A percentile compares a stretch with the other conserved stretches of the same genome.
Evolutionary conservation across 2,329 filamentous ascomycete species (phyloP).

Genomic region (Paraphoma chrysanthemicola): DNA sequence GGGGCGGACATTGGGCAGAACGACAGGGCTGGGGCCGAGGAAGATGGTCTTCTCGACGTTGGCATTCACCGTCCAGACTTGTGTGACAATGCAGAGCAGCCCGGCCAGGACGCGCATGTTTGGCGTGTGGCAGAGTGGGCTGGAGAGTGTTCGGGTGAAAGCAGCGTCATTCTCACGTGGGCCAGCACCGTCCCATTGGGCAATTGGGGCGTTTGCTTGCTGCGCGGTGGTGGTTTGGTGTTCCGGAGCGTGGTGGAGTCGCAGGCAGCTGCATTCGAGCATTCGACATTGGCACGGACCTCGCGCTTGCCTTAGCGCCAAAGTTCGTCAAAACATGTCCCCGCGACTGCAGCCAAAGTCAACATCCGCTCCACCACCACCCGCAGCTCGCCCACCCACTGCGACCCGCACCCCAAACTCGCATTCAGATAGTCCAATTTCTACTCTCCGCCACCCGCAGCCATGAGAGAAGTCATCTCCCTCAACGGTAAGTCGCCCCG

Average conservation of each 20-base stretch:
- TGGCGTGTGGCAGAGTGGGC: slow-evolving; percentile 15
- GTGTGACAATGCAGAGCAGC: slow-evolving; percentile 40
- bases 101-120: slow-evolving; percentile 44
- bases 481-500: slow-evolving; percentile 82
- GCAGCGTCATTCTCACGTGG: slow-evolving; percentile 17
- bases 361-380: slow-evolving; percentile 30
- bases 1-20: slow-evolving; percentile 63
- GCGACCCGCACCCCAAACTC: slow-evolving; percentile 20
- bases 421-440: slow-evolving; percentile 42
- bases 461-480: slow-evolving; percentile 99
- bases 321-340: not conserved
- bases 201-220: not conserved
- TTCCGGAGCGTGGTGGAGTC: not conserved
- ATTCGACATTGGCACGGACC: not conserved
- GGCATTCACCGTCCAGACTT: slow-evolving; percentile 56
- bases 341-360: slow-evolving; percentile 19
- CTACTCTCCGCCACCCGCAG: slow-evolving; percentile 51
- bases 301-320: not conserved
- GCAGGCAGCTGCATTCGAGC: not conserved
- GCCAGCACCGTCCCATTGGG: slow-evolving; percentile 17
- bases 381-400: slow-evolving; percentile 19
- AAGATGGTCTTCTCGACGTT: slow-evolving; percentile 96
- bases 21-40: slow-evolving; percentile 68
- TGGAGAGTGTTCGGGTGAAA: not conserved
- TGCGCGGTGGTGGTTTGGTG: not conserved